Percentiles rank a stretch among this genome's conserved stretches.
Conservation (phyloP, 2,329 filamentous ascomycete species). For the Volutella citrinella region DNA sequence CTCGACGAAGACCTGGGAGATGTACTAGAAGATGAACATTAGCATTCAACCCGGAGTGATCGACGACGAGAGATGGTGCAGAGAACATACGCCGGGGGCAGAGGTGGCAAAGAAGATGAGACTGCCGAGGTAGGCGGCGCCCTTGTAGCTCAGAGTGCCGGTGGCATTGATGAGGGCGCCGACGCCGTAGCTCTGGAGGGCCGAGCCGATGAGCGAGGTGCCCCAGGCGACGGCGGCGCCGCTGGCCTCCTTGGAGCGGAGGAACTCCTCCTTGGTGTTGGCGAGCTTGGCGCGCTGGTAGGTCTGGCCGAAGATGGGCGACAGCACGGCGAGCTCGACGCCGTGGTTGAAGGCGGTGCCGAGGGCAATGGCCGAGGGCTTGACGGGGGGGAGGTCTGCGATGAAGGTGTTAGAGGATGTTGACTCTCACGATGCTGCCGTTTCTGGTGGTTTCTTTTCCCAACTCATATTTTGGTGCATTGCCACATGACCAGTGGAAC, state of each 20-base stretch:
- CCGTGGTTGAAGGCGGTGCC: constrained; percentile 96
- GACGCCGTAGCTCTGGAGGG: constrained; percentile 84
- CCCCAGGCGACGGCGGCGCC: constrained; percentile 87
- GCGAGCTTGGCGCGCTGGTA: constrained; percentile 89
- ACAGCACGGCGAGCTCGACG: constrained; percentile 81
- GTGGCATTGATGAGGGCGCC: constrained; percentile 92
- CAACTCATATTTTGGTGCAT: no score
- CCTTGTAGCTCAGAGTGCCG: constrained; percentile 93
- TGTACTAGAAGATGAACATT: constrained; percentile 55
- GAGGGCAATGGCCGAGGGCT: constrained; percentile 96
- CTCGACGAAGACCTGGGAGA: constrained; percentile 84
- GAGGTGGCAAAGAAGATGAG: constrained; percentile 90
- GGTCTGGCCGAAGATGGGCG: constrained; percentile 88
- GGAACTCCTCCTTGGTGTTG: constrained; percentile 95
- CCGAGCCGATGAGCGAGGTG: constrained; percentile 84
- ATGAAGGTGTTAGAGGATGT: no score
- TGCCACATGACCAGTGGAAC: no score
- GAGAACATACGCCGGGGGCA: constrained; percentile 71
- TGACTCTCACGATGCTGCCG: no score
- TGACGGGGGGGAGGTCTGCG: constrained; percentile 69
- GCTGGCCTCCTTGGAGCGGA: constrained; percentile 87
- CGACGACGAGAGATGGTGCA: no score
- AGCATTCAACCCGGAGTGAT: no score
- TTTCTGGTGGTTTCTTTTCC: no score
- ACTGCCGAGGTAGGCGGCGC: constrained; percentile 86